These are phyloP conservation scores for Aureobasidium lini DNA, from an alignment of 2,329 filamentous ascomycete species.

Conservation along the genomic window DNA sequence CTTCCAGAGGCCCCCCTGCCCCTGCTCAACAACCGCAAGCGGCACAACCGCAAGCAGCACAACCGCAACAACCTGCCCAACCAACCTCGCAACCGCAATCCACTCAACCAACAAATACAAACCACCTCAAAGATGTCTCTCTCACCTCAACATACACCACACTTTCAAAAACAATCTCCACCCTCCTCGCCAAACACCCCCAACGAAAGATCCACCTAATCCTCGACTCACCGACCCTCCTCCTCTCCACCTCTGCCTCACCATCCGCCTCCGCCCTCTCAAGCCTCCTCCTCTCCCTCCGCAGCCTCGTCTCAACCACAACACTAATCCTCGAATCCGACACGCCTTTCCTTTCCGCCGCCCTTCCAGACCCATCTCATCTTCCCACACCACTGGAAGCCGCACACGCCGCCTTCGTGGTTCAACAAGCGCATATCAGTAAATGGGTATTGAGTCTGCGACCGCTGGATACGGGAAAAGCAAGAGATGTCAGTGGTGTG, in stretches of 20 bases:
- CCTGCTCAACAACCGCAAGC: background rate
- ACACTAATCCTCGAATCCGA: constrained; percentile 67
- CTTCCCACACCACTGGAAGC: constrained; percentile 57
- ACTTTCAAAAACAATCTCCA: constrained; percentile 23
- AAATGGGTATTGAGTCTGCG: constrained; percentile 64
- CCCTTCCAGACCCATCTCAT: constrained; percentile 19
- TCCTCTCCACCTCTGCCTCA: constrained; percentile 30
- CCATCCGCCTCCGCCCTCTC: constrained; percentile 24
- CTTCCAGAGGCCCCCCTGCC: background rate
- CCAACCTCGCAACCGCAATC: background rate
- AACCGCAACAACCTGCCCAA: background rate
- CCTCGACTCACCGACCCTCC: constrained; percentile 38
- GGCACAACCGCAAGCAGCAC: background rate
- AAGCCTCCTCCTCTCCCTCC: constrained; percentile 24
- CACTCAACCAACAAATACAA: background rate
- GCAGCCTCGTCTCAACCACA: constrained; percentile 55
- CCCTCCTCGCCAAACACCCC: constrained; percentile 22
- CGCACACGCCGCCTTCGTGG: constrained; percentile 62
- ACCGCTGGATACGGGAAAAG: constrained; percentile 77
- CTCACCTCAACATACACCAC: constrained; percentile 16
- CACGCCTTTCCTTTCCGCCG: constrained; percentile 54
- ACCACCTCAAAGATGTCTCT: constrained; percentile 1
- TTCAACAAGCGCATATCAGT: constrained; percentile 68
- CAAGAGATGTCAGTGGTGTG: constrained; percentile 84
- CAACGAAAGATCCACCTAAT: constrained; percentile 33